These are phyloP conservation scores for Aspergillus pseudoterreus DNA, from an alignment of 2,329 filamentous ascomycete species.

Conservation along the genomic window DNA sequence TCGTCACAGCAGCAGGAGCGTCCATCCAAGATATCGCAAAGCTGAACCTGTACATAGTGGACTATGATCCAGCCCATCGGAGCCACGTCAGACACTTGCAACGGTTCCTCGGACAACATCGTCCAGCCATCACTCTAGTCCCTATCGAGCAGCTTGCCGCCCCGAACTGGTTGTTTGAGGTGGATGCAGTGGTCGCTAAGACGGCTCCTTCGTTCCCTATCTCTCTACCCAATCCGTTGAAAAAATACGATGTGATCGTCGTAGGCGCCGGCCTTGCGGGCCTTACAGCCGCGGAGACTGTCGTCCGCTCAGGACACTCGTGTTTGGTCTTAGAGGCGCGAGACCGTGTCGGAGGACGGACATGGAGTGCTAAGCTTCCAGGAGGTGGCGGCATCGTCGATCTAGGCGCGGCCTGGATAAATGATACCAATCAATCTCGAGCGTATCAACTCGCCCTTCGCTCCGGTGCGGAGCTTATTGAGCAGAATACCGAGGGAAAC, in stretches of 20 bases:
- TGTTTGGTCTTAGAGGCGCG: constrained; percentile 39
- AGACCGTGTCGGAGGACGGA: constrained; percentile 44
- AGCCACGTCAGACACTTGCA: constrained; percentile 38
- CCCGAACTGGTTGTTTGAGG: constrained; percentile 11
- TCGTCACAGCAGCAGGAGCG: constrained; percentile 36
- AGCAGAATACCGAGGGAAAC: constrained; percentile 48
- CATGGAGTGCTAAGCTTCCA: constrained; percentile 23
- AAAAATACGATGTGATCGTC: constrained; percentile 25
- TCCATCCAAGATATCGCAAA: constrained; percentile 38
- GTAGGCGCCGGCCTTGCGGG: constrained; percentile 40
- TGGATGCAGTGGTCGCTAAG: constrained; percentile 15
- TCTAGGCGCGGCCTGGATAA: constrained; percentile 59
- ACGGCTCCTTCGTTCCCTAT: too few species aligned
- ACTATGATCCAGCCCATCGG: constrained; percentile 38
- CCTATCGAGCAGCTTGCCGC: constrained; percentile 40
- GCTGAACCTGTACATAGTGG: constrained; percentile 43
- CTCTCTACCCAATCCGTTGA: too few species aligned
- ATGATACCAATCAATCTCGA: constrained; percentile 50
- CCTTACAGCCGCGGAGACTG: constrained; percentile 31
- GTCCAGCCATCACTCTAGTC: constrained; percentile 42
- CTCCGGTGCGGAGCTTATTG: constrained; percentile 40
- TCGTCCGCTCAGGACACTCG: constrained; percentile 29
- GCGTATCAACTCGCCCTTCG: constrained; percentile 38
- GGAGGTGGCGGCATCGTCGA: constrained; percentile 37
- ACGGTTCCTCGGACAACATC: constrained; percentile 27